Percentiles rank a stretch among this genome's conserved stretches.
Evolutionary conservation across 2,329 filamentous ascomycete genomes (phyloP).

Genomic region (Fusarium lateritium): DNA sequence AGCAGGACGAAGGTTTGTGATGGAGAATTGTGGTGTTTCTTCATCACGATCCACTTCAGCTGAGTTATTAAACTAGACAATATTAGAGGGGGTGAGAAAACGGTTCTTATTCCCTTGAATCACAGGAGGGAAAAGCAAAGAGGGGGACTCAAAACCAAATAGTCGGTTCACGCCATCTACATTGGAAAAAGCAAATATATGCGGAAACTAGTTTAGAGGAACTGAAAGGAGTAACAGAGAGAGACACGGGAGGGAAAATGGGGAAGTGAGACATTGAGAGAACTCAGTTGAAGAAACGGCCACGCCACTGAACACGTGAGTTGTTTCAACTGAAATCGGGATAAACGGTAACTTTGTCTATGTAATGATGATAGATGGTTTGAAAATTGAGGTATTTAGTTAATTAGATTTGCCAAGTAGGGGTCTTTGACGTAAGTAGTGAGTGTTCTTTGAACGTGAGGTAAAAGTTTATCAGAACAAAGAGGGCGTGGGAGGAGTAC

Average conservation of each 20-base stretch:
- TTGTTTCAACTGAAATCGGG: background rate
- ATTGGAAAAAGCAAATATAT: constrained; percentile 18
- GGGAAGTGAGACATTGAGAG: constrained; percentile 40
- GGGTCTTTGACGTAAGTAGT: constrained; percentile 13
- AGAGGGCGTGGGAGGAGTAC: constrained; percentile 15
- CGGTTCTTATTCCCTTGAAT: constrained; percentile 12
- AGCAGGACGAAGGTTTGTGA: constrained; percentile 13
- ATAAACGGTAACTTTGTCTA: background rate
- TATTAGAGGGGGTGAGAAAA: constrained; percentile 12
- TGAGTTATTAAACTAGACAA: constrained; percentile 2
- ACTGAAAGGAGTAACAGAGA: constrained; percentile 30
- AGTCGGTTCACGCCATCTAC: constrained; percentile 17
- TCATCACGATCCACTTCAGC: constrained; percentile 17
- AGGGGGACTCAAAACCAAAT: constrained; percentile 10
- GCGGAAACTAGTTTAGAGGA: constrained; percentile 28
- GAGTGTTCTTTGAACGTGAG: constrained; percentile 2
- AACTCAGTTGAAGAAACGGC: constrained; percentile 23
- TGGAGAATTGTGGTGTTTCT: constrained; percentile 25
- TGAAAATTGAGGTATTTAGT: background rate
- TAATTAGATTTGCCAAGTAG: constrained; percentile 2
- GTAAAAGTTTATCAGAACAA: constrained; percentile 8
- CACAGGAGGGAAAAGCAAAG: constrained; percentile 13
- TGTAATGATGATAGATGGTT: constrained; percentile 1
- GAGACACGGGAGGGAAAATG: constrained; percentile 29
- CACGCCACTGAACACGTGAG: constrained; percentile 17